Evolutionary conservation across 75 land plant species (phyloP), one percentile per base, ranked within the genome.

Genomic region (Larix kaempferi): DNA sequence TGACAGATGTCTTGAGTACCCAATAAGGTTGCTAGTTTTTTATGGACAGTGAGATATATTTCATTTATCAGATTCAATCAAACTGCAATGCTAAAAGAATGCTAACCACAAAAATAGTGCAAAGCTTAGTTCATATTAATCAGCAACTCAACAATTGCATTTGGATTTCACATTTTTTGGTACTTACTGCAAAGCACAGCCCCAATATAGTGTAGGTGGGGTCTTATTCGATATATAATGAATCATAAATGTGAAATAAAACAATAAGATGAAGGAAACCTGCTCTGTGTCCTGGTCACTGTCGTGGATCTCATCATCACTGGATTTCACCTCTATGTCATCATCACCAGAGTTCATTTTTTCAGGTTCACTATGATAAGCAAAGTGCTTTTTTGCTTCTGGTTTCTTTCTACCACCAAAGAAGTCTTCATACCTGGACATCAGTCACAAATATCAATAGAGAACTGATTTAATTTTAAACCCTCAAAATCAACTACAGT

Each of bases 391-490:
- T 57, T 78, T 75, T 5, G 74, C 21, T 29, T 17, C 55, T 54
- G 74, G 78, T 21, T 76, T 82, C 73, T 83, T 87, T 29, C 81
- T 82, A 52, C 64, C 25, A 74, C 86, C 88, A 80, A 85, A 88
- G 44, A 88, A 88, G 73, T 90, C 92, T 57, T 88, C 86, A 60
- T 88, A 86, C 62, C 90, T 87, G 77, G 26, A 73, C 35, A 64
- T 64, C 19, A 64, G 39, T 15, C 29, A 25, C 29, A 64, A 64
- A 35, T 64, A 15, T 15, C 37, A 64, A 35, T 29, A 29, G 33
- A 29, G 37, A 64, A 64, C 39, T 19, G 6, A 5, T 33, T 64
- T n/a, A n/a, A n/a, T n/a, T n/a, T n/a, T 16, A 64, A 15, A 62
- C 4, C 23, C 5, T 39, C 41, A 3, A 62, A 26, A 64, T 64